Evolutionary conservation across 2,329 filamentous ascomycete species (phyloP).

Genomic region (Ophiostoma tasmaniense): DNA sequence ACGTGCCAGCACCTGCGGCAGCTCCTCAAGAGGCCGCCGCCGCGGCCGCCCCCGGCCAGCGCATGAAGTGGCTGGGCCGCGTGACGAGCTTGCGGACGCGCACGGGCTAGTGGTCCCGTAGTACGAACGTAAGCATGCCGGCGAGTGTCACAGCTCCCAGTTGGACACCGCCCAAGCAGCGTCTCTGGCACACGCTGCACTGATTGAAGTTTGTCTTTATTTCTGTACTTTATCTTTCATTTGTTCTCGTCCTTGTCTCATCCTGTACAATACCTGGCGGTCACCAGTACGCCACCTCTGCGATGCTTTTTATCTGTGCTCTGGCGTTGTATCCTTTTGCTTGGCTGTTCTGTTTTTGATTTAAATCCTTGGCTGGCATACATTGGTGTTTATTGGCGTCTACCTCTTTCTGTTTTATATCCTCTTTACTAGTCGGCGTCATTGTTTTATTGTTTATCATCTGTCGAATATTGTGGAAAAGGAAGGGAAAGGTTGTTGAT

Average conservation of each 20-base stretch:
- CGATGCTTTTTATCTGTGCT: not conserved
- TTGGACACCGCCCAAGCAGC: not conserved
- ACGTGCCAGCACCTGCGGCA: not conserved
- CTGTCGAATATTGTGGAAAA: not conserved
- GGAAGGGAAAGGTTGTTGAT: not conserved
- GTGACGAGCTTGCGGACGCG: slow-evolving; percentile 26
- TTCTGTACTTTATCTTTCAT: not conserved
- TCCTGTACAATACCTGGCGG: not conserved
- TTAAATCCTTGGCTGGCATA: not conserved
- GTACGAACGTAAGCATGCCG: not conserved
- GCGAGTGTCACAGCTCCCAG: not conserved
- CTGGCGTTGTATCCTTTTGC: not conserved
- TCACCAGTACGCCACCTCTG: not conserved
- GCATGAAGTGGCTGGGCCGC: slow-evolving; percentile 29
- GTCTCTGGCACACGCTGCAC: not conserved
- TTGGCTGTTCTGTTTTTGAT: slow-evolving; percentile 7
- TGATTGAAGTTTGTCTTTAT: not conserved
- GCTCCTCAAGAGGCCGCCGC: not conserved
- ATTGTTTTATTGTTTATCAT: not conserved
- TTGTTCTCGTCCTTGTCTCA: not conserved
- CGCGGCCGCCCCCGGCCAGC: slow-evolving; percentile 4
- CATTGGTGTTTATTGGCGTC: not conserved
- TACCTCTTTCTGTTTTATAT: not conserved
- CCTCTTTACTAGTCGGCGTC: not conserved
- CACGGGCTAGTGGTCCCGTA: slow-evolving; percentile 20